Evolutionary conservation across 148 eudicot species (phyloP).

Genomic region (Cornus suecica): DNA sequence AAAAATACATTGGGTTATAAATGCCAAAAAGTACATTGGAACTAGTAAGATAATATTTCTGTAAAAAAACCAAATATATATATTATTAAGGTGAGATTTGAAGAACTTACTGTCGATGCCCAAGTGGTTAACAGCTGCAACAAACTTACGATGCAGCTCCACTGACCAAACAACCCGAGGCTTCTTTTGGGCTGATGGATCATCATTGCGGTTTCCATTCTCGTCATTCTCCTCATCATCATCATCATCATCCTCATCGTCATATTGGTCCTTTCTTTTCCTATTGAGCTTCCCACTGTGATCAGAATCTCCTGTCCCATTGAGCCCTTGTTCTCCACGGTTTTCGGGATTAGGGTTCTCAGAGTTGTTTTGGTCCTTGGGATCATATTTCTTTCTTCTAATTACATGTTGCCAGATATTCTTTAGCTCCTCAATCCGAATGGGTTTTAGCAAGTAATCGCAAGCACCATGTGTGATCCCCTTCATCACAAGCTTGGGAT

Average conservation of each 20-base stretch:
- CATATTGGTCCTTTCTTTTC: constrained; percentile 55
- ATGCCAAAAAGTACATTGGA: background rate
- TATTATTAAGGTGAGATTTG: background rate
- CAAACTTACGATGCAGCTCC: constrained; percentile 74
- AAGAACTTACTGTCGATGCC: constrained; percentile 59
- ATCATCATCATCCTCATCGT: constrained; percentile 38
- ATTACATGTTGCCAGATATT: constrained; percentile 70
- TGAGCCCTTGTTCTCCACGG: constrained; percentile 29
- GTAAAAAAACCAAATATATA: background rate
- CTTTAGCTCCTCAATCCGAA: constrained; percentile 62
- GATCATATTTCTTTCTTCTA: constrained; percentile 43
- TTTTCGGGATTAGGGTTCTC: constrained; percentile 30
- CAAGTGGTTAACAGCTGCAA: constrained; percentile 65
- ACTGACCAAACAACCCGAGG: constrained; percentile 74
- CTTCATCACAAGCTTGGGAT: constrained; percentile 63
- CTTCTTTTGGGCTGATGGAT: constrained; percentile 54
- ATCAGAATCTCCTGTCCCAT: constrained; percentile 35
- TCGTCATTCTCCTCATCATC: constrained; percentile 47
- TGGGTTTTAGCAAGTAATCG: constrained; percentile 67
- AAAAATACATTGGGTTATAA: background rate
- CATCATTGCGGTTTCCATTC: constrained; percentile 44
- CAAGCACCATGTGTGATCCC: constrained; percentile 71
- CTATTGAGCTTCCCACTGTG: constrained; percentile 34
- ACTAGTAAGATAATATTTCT: background rate
- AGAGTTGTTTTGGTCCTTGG: constrained; percentile 30